phyloP scores from a whole-genome alignment of 2,329 filamentous ascomycete species.

The Orbilia blumenaviensis region DNA sequence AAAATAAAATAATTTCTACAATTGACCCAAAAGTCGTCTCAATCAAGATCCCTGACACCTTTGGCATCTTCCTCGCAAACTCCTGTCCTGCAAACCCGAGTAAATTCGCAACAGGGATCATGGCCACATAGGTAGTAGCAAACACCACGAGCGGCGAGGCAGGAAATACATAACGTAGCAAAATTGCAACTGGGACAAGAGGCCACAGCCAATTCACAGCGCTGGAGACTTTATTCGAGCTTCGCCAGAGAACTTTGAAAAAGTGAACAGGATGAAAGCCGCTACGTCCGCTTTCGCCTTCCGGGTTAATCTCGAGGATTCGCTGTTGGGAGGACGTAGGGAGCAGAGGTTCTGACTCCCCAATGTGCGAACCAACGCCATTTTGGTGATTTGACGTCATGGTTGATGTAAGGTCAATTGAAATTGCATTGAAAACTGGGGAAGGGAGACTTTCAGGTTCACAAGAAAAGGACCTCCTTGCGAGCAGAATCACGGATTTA shows the following conservation, averaged over 20 bases:
- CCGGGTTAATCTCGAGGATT: conserved; percentile 60
- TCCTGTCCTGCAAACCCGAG: conserved; percentile 79
- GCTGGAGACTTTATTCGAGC: conserved; percentile 71
- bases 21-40: conserved; percentile 75
- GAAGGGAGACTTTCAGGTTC: not conserved
- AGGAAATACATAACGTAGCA: conserved; percentile 65
- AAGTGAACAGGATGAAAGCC: conserved; percentile 74
- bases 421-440: not conserved
- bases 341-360: conserved; percentile 29
- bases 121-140: conserved; percentile 76
- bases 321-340: not conserved
- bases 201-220: conserved; percentile 66
- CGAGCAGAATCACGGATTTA: not conserved
- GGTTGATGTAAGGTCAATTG: not conserved
- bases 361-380: not conserved
- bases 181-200: conserved; percentile 57
- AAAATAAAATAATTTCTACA: conserved; percentile 84
- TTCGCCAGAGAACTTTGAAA: conserved; percentile 71
- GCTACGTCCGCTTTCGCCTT: conserved; percentile 74
- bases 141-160: conserved; percentile 71
- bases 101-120: conserved; percentile 79
- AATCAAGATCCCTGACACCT: conserved; percentile 72
- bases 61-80: conserved; percentile 77
- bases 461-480: not conserved
- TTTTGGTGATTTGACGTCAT: conserved; percentile 35